Evolutionary conservation across 2,329 filamentous ascomycete species (phyloP).

Genomic region (Stagonosporopsis chrysanthemi): DNA sequence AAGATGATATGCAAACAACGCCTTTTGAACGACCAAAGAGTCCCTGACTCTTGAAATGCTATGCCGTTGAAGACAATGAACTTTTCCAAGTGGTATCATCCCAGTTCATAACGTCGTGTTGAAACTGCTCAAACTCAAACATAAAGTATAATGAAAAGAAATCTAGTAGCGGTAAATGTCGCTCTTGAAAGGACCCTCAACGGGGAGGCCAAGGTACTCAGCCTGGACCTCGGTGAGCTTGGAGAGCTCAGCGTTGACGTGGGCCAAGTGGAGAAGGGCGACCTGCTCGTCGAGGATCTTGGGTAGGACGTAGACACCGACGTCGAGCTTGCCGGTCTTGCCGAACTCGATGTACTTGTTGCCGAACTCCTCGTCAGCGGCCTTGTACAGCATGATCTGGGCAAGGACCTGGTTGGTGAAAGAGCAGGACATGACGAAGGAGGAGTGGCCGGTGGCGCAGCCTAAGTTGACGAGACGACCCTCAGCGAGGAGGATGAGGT

Average conservation of each 20-base stretch:
- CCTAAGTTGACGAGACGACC: slow-evolving; percentile 99
- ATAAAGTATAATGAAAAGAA: slow-evolving; percentile 33
- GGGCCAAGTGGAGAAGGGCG: slow-evolving; percentile 87
- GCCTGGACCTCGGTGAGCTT: slow-evolving; percentile 85
- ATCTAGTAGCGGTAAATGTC: slow-evolving; percentile 73
- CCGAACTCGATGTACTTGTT: slow-evolving; percentile 97
- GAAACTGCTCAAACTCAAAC: slow-evolving; percentile 49
- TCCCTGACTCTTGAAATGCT: slow-evolving; percentile 44
- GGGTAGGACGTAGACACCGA: slow-evolving; percentile 95
- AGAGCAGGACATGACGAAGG: slow-evolving; percentile 99
- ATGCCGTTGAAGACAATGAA: slow-evolving; percentile 71
- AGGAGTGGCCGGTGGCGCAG: slow-evolving; percentile 98
- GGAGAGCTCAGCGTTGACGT: slow-evolving; percentile 94
- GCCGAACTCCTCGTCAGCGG: slow-evolving; percentile 82
- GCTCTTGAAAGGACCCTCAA: slow-evolving; percentile 94
- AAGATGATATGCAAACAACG: slow-evolving; percentile 49
- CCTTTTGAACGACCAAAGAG: slow-evolving; percentile 45
- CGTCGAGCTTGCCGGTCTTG: slow-evolving; percentile 85
- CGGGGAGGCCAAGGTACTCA: slow-evolving; percentile 88
- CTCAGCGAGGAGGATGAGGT: slow-evolving; percentile 98
- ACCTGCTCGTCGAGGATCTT: slow-evolving; percentile 99
- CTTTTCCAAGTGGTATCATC: slow-evolving; percentile 63
- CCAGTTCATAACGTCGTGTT: slow-evolving; percentile 66
- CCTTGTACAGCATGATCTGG: slow-evolving; percentile 98
- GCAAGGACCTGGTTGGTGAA: slow-evolving; percentile 99